Evolutionary conservation across 805 yeast genomes (phyloP).

Genomic region (Cyberlindnera maritima): DNA sequence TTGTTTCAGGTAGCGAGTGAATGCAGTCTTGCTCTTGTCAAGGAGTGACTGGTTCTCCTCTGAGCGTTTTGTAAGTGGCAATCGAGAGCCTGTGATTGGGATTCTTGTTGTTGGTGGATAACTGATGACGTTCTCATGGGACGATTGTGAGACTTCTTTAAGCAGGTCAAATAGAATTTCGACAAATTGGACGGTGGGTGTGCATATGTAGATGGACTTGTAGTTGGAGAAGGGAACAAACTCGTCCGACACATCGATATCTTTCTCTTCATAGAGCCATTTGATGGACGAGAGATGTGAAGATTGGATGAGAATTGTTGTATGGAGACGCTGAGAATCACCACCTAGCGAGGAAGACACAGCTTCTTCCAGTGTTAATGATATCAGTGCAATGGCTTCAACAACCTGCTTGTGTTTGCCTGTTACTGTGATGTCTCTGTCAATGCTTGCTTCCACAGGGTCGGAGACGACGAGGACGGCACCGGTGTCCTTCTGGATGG

Average conservation of each 20-base stretch:
- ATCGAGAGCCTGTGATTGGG: slow-evolving; percentile 12
- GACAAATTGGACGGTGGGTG: background rate
- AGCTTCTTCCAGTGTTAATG: background rate
- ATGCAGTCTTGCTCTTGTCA: slow-evolving; percentile 8
- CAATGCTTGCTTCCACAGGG: slow-evolving; percentile 13
- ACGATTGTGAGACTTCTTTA: background rate
- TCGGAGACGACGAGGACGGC: slow-evolving; percentile 6
- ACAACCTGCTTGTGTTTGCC: slow-evolving; percentile 10
- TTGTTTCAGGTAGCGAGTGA: slow-evolving; percentile 7
- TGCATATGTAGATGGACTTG: slow-evolving; percentile 8
- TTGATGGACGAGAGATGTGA: background rate
- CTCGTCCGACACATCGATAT: slow-evolving; percentile 14
- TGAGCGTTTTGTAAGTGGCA: slow-evolving; percentile 3
- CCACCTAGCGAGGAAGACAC: background rate
- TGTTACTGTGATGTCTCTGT: slow-evolving; percentile 14
- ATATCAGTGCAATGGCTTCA: background rate
- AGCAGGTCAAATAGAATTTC: background rate
- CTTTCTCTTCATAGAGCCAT: background rate
- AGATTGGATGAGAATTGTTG: slow-evolving; percentile 1
- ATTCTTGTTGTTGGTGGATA: slow-evolving; percentile 4
- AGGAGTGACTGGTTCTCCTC: slow-evolving; percentile 13
- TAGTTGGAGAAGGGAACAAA: slow-evolving; percentile 19
- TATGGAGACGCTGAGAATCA: background rate
- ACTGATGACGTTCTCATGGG: background rate
- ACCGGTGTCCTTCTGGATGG: slow-evolving; percentile 10